Base-by-base conservation (phyloP, 2,329 filamentous ascomycete genomes). In the Xylariales sp. region DNA sequence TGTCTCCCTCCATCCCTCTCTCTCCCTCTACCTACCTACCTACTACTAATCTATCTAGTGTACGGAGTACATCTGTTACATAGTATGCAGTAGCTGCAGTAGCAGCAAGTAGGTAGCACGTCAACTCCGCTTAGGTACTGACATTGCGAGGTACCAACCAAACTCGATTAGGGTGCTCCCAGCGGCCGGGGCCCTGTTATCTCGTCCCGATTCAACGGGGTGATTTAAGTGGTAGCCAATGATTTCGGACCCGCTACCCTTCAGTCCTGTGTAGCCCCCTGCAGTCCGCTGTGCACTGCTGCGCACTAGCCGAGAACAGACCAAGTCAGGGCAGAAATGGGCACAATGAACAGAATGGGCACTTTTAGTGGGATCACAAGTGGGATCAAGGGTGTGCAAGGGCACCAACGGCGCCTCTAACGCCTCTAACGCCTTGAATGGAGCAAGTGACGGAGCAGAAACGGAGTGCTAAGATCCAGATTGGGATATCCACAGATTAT, bases 211-310 rank as follows among this genome's bases (percentile, higher is more conserved):
- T 69, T 61, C 54, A 66, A 66, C 32, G 50, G 59, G 50, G 58
- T 62, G 58, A 66, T 63, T 69, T 62, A 63, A 59, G 58, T 63
- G 63, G 55, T 36, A 66, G 58, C 67, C 67, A 69, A 69, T 69
- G 49, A 62, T 56, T 34, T 10, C 16, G 32, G 16, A 32, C n/a
- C 34, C 53, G 34, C 58, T 56, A 30, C 54, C n/a, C 39, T n/a
- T 9, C 14, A 14, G 9, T 9, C 32, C 36, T 39, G 36, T 39
- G 36, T 3, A 9, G 8, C 1, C 6, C 36, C 23, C 23, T 23
- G 23, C 23, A 23, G 23, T 9, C 32, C 43, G 54, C 18, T 46
- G n/a, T 23, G 18, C 16, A 48, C 58, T 16, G 9, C 36, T 50
- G 30, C 39, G 16, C 57, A 39, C 65, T 62, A 62, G 41, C 57